Base-by-base conservation (phyloP, 441 rosid species). In the Macaranga tanarius region DNA sequence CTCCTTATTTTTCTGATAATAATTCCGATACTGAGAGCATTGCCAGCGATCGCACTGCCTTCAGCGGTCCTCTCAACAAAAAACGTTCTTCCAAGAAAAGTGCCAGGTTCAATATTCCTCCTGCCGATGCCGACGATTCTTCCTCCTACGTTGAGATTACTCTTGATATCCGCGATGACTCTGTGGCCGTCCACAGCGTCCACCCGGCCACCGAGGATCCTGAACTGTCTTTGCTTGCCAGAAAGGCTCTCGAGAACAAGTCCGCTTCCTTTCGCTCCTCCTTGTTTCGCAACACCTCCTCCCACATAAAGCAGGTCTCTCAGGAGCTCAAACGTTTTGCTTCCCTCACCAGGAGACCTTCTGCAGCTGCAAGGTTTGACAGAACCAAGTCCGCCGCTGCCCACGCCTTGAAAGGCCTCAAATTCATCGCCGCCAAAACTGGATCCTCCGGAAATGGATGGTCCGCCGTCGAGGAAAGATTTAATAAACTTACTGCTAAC, bases 171-270 rank as follows among this genome's bases (percentile, higher is more conserved):
- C 81, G 86, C 20, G 92, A 90, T 34, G 94, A 89, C 31, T 84
- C 92, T 0, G 92, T 92, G 1, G 92, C 92, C 3, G 92, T 90
- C n/a, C 94, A 88, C 80, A 90, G 96, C 69, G 94, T 92, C 58
- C 89, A 89, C 15, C 82, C 73, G 1, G 79, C 71, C 2, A 72
- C 73, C 3, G 92, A 90, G 56, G 95, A 90, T 65, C 93, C 95
- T 0, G 93, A 88, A 77, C 73, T 90, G 57, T 72, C 95, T 2
- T 81, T 89, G 25, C 82, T 92, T 13, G 88, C 93, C 12, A 84
- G 70, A 86, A 81, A 81, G 79, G 87, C 90, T 10, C 80, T 89
- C 25, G 95, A 88, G 75, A 79, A 72, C 72, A 83, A 82, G 66
- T 81, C 90, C 0, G 62, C 90, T 12, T 75, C 89, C 1, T 74